These are phyloP conservation scores for Graphiopsis chlorocephala DNA, from an alignment of 2,329 filamentous ascomycete species.

Conservation along the genomic window DNA sequence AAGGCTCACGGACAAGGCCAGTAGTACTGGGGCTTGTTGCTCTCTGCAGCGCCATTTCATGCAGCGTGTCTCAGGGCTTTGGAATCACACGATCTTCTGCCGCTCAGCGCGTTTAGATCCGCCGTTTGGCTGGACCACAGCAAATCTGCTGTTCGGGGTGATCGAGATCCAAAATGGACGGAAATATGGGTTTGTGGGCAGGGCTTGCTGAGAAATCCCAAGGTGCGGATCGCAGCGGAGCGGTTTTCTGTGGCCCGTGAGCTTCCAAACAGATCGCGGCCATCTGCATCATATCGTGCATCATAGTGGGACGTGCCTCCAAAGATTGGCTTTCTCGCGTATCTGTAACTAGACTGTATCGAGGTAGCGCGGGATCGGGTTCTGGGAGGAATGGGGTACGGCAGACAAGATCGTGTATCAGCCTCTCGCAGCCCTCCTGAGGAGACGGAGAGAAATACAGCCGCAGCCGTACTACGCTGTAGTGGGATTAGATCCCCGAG, in stretches of 20 bases:
- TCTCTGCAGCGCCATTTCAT: background rate
- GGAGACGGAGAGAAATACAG: background rate
- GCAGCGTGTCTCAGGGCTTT: background rate
- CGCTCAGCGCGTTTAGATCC: background rate
- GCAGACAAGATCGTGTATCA: conserved; percentile 1
- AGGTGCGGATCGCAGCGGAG: background rate
- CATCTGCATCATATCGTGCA: background rate
- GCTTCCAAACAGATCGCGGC: background rate
- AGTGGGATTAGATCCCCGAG: background rate
- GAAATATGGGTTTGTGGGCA: background rate
- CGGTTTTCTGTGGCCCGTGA: background rate
- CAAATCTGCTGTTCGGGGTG: background rate
- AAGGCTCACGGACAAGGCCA: background rate
- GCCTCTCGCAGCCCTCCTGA: background rate
- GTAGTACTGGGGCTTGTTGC: background rate
- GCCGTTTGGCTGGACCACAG: background rate
- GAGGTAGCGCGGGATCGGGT: background rate
- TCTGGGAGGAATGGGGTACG: background rate
- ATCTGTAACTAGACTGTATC: background rate
- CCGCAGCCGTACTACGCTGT: background rate
- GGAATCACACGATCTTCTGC: background rate
- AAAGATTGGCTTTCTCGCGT: conserved; percentile 3
- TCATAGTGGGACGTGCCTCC: background rate
- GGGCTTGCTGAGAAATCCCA: background rate
- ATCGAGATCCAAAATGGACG: background rate